A percentile compares a stretch with the other conserved stretches of the same genome.
Conservation (phyloP, 306 rosid genomes). For the Fagus crenata region DNA sequence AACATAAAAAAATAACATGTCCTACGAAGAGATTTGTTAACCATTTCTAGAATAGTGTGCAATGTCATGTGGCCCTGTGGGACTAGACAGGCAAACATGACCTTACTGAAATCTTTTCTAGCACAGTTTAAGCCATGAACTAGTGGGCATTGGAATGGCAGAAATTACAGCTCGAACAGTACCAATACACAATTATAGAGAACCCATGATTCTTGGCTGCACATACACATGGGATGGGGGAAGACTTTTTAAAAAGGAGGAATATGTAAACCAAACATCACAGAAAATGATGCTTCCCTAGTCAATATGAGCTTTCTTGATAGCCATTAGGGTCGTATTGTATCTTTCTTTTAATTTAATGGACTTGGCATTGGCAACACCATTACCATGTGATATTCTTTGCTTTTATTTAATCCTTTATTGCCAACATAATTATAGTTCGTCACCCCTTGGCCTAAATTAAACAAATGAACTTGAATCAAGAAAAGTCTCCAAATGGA, state of each 20-base stretch:
- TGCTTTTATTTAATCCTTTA: constrained; percentile 34
- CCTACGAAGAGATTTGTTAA: constrained; percentile 14
- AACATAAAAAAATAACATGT: not conserved
- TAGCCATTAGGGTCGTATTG: constrained; percentile 14
- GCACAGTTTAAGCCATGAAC: constrained; percentile 43
- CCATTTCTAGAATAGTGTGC: constrained; percentile 26
- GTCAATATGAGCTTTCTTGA: constrained; percentile 28
- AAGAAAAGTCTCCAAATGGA: constrained; percentile 30
- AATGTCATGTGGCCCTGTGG: constrained; percentile 46
- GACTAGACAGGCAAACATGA: constrained; percentile 43
- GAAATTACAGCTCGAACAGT: constrained; percentile 35
- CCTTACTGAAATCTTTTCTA: constrained; percentile 30
- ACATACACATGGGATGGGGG: constrained; percentile 43
- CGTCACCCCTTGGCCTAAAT: constrained; percentile 31
- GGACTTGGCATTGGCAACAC: constrained; percentile 32
- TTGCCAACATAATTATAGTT: constrained; percentile 44
- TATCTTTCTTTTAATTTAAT: constrained; percentile 8
- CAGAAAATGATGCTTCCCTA: constrained; percentile 41
- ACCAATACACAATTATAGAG: constrained; percentile 37
- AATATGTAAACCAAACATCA: constrained; percentile 30
- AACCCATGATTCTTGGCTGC: constrained; percentile 55
- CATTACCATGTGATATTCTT: constrained; percentile 38
- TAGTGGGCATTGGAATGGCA: constrained; percentile 47
- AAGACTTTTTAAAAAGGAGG: constrained; percentile 28
- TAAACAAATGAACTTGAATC: constrained; percentile 24